phyloP scores from a whole-genome alignment of 2,329 filamentous ascomycete genomes.

The Paraphoma sp. region DNA sequence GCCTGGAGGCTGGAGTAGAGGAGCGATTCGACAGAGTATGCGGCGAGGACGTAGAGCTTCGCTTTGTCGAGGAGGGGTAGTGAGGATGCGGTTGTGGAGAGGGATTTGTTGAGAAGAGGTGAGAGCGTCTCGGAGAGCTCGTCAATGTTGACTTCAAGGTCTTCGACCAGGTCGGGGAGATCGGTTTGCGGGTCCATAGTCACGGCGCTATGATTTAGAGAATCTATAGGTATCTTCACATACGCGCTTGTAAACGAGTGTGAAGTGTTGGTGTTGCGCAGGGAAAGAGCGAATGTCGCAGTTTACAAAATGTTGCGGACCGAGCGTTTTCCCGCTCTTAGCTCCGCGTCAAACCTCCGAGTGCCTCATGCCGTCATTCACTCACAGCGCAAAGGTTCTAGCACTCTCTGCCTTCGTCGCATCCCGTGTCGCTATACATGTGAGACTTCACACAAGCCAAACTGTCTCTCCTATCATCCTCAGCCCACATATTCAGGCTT shows the following conservation, averaged over 20 bases:
- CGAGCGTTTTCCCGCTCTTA: conserved; percentile 29
- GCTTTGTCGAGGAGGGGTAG: conserved; percentile 93
- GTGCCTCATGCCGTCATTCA: conserved; percentile 14
- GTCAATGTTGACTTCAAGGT: conserved; percentile 80
- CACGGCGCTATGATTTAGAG: background rate
- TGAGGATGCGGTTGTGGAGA: conserved; percentile 74
- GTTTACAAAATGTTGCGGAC: conserved; percentile 30
- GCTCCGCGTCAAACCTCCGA: conserved; percentile 16
- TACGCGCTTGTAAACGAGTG: background rate
- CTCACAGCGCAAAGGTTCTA: background rate
- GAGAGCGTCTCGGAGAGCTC: conserved; percentile 75
- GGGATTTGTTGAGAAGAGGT: conserved; percentile 71
- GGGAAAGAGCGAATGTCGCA: background rate
- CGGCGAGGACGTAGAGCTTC: conserved; percentile 86
- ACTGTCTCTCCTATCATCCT: conserved; percentile 51
- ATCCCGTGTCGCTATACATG: conserved; percentile 11
- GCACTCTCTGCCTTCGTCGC: background rate
- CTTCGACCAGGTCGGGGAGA: conserved; percentile 71
- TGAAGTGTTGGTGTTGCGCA: conserved; percentile 1
- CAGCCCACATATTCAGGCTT: conserved; percentile 52
- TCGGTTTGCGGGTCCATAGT: conserved; percentile 61
- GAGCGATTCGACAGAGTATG: conserved; percentile 89
- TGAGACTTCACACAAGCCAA: conserved; percentile 36
- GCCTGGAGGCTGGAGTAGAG: conserved; percentile 84
- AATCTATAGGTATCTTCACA: background rate